A percentile compares a stretch with the other conserved stretches of the same genome.
Evolutionary conservation across 345 rosid genomes (phyloP).

Genomic region (Atalantia buxifolia): DNA sequence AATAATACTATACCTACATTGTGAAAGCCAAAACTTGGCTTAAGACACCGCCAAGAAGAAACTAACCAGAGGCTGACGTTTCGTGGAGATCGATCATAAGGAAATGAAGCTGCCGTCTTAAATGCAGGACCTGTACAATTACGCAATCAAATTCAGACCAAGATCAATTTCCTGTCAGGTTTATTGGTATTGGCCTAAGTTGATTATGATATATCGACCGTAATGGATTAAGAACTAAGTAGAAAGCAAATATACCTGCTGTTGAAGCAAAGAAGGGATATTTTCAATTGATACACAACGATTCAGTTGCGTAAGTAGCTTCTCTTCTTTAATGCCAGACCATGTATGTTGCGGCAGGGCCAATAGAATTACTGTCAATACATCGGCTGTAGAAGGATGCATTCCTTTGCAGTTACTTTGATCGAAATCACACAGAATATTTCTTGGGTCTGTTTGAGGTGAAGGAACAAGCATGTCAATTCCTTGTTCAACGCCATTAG

Average conservation of each 20-base stretch:
- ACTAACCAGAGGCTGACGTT: background rate
- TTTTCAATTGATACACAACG: conserved; percentile 7
- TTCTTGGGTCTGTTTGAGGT: conserved; percentile 4
- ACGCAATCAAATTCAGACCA: background rate
- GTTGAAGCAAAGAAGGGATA: conserved; percentile 18
- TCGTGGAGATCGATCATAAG: background rate
- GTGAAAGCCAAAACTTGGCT: background rate
- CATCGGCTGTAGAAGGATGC: conserved; percentile 28
- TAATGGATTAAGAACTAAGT: background rate
- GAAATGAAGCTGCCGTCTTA: conserved; percentile 2
- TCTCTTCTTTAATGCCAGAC: conserved; percentile 23
- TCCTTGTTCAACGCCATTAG: conserved; percentile 11
- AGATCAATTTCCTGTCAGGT: background rate
- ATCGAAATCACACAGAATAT: conserved; percentile 4
- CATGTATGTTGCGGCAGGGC: conserved; percentile 25
- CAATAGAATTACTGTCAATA: conserved; percentile 22
- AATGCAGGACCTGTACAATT: background rate
- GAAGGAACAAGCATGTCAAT: conserved; percentile 23
- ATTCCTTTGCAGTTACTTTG: conserved; percentile 10
- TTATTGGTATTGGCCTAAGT: too few relatives aligned
- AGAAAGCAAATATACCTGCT: conserved; percentile 11
- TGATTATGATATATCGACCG: too few relatives aligned
- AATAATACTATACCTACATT: too few relatives aligned
- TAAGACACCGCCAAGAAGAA: background rate
- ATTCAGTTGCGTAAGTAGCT: conserved; percentile 10